A percentile compares a stretch with the other conserved stretches of the same genome.
Evolutionary conservation across 2,329 filamentous ascomycete genomes (phyloP).

Genomic region (Fusarium oligoseptatum): DNA sequence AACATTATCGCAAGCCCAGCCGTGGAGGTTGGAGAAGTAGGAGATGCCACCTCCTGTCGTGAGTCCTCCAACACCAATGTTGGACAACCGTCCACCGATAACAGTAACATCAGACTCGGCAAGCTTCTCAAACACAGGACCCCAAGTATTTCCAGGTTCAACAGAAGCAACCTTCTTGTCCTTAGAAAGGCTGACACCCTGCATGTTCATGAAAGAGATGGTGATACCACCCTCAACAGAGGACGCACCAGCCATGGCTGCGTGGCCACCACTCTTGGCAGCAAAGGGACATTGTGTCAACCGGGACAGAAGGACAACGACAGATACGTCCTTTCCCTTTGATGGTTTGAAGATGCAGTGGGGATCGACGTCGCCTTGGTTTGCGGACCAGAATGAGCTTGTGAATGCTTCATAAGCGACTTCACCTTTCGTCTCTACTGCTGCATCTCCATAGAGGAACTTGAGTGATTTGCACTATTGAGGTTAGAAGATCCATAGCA

Average conservation of each 20-base stretch:
- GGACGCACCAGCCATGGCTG: constrained; percentile 55
- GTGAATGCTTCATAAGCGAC: constrained; percentile 11
- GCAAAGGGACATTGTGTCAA: constrained; percentile 45
- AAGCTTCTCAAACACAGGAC: constrained; percentile 53
- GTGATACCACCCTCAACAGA: constrained; percentile 53
- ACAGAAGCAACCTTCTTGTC: constrained; percentile 50
- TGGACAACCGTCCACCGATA: constrained; percentile 55
- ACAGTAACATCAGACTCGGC: constrained; percentile 51
- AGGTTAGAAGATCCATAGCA: not conserved
- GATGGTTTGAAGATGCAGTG: constrained; percentile 33
- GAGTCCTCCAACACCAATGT: constrained; percentile 58
- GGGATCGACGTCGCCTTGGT: constrained; percentile 20
- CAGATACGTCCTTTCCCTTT: constrained; percentile 4
- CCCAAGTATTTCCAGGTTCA: constrained; percentile 57
- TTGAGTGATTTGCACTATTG: constrained; percentile 23
- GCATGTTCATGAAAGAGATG: constrained; percentile 54
- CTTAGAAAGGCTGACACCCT: constrained; percentile 47
- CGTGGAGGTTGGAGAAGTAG: constrained; percentile 56
- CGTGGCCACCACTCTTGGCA: constrained; percentile 61
- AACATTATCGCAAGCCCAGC: constrained; percentile 58
- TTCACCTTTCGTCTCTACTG: constrained; percentile 16
- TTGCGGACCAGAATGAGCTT: constrained; percentile 21
- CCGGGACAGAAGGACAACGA: constrained; percentile 19
- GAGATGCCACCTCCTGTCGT: constrained; percentile 58
- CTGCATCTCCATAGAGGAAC: constrained; percentile 24